Conservation (phyloP, 2,329 filamentous ascomycete species). For the Calonectria fujianensis region DNA sequence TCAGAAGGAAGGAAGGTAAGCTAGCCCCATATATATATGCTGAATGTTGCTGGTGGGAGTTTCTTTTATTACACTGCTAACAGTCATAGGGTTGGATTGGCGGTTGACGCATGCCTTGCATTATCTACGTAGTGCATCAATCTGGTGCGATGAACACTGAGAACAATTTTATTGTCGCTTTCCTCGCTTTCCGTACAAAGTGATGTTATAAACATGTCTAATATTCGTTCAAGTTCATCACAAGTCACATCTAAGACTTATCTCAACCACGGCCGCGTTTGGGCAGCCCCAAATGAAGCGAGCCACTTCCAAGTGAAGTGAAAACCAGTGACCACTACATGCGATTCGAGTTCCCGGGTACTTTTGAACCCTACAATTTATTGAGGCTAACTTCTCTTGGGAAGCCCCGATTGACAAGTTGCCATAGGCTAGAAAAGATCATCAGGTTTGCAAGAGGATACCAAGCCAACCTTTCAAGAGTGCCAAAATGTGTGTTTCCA, state of each 20-base stretch:
- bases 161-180: conserved; percentile 22
- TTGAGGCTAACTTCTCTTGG: not conserved
- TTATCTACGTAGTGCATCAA: conserved; percentile 68
- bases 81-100: conserved; percentile 81
- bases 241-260: not conserved
- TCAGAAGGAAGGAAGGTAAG: conserved; percentile 94
- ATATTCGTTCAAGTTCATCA: not conserved
- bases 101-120: conserved; percentile 90
- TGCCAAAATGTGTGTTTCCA: too few relatives aligned
- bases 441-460: not conserved
- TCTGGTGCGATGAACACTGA: conserved; percentile 33
- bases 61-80: conserved; percentile 42
- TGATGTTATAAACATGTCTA: not conserved
- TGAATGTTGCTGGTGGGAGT: not conserved
- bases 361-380: not conserved
- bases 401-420: not conserved
- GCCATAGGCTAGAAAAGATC: not conserved
- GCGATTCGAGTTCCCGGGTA: not conserved
- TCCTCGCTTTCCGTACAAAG: not conserved
- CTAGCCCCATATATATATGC: conserved; percentile 47
- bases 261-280: too few relatives aligned
- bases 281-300: too few relatives aligned
- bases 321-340: not conserved
- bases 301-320: too few relatives aligned
- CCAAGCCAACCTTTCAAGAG: too few relatives aligned